Evolutionary conservation across 2,329 filamentous ascomycete species (phyloP), one percentile per base, ranked within the genome.

Genomic region (Sarocladium kiliense): DNA sequence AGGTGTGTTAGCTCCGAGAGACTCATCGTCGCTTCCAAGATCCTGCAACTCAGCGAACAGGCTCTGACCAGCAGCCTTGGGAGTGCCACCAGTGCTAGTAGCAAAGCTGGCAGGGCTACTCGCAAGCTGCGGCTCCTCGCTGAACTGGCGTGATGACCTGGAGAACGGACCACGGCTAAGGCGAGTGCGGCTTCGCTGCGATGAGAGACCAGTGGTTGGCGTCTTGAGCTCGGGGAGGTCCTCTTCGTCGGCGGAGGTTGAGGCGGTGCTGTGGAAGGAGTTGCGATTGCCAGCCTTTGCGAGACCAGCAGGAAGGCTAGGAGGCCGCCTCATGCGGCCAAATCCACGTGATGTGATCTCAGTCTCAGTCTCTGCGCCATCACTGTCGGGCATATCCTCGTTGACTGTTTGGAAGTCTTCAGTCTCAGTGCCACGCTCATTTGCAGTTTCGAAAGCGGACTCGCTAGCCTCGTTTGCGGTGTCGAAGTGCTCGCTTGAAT

Each of bases 391-490:
- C 54, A 85, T 72, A 21, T 90, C 88, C 63, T 97, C 94, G 16
- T 85, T 83, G n/a, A 89, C 91, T 3, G 93, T 97, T 68, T 96
- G 89, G 82, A 97, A 97, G 59, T 91, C 91, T 62, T 97, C 93
- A 11, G 91, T 96, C 72, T 96, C 92, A 0, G 91, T 96, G 12
- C 77, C 82, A 26, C 85, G 84, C 70, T 97, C 93, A 64, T 95
- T 89, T 23, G 82, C 83, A 1, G 82, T 86, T 65, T 85, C 82
- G 59, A 86, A 86, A 9, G 79, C 81, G 19, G 79, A 82, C 59
- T 87, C 84, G 60, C 78, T 84, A 1, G 81, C 83, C 65, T 96
- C 91, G 58, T 90, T 90, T 36, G 89, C 88, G 5, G 89, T 93
- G 57, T 94, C 89, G 62, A 92, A 93, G 1, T 83, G 78, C 60